These are phyloP conservation scores for Gilbertella persicaria DNA, from an alignment of 371 early-diverging fungal genomes.

Conservation along the genomic window DNA sequence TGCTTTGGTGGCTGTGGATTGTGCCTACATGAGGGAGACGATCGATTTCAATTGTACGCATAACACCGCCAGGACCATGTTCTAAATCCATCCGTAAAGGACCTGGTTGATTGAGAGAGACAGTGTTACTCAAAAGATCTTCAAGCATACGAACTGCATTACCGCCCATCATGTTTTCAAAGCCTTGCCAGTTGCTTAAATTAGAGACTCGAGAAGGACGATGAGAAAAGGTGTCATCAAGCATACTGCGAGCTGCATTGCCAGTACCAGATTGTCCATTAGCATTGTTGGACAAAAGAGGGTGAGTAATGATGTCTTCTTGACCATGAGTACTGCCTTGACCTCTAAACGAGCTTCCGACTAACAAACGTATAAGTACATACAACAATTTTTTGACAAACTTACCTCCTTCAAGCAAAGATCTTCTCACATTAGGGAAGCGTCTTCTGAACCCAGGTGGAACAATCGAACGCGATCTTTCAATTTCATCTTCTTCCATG, in stretches of 20 bases:
- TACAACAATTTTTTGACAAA: not conserved
- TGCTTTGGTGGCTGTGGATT: not conserved
- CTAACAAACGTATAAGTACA: not conserved
- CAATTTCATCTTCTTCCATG: constrained; percentile 38
- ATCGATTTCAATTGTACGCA: constrained; percentile 50
- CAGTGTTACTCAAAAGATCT: constrained; percentile 59
- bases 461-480: constrained; percentile 41
- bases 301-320: constrained; percentile 71
- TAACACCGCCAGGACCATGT: constrained; percentile 39
- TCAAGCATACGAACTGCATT: constrained; percentile 70
- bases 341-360: constrained; percentile 35
- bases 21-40: constrained; percentile 8
- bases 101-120: constrained; percentile 27
- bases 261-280: constrained; percentile 5
- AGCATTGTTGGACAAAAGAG: constrained; percentile 59
- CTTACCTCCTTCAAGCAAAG: constrained; percentile 28
- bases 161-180: constrained; percentile 73
- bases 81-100: constrained; percentile 60
- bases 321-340: constrained; percentile 18
- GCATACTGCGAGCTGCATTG: constrained; percentile 11
- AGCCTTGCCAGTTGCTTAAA: constrained; percentile 58
- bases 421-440: constrained; percentile 27
- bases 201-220: constrained; percentile 22
- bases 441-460: constrained; percentile 27
- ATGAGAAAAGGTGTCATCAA: constrained; percentile 18